Evolutionary conservation across 306 rosid genomes (phyloP).

Genomic region (Cyamopsis tetragonoloba): DNA sequence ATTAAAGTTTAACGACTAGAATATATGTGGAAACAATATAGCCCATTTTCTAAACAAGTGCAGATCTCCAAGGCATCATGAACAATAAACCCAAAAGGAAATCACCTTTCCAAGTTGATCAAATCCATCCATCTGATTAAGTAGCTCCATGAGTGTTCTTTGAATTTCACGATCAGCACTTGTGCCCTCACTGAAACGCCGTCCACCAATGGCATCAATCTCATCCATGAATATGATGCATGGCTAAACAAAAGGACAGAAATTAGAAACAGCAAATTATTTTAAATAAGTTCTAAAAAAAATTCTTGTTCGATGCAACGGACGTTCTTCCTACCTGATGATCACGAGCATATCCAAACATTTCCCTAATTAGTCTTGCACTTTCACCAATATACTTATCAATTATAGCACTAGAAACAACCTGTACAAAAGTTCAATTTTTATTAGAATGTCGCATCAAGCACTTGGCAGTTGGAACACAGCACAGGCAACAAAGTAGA

Average conservation of each 20-base stretch:
- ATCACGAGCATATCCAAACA: conserved; percentile 90
- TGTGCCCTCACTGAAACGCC: conserved; percentile 78
- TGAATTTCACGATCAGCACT: conserved; percentile 89
- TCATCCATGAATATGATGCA: conserved; percentile 96
- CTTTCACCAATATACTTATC: conserved; percentile 73
- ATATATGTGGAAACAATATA: background rate
- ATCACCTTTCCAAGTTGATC: conserved; percentile 78
- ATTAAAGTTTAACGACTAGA: background rate
- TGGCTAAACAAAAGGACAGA: conserved; percentile 45
- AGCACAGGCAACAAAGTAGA: background rate
- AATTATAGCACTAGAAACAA: conserved; percentile 77
- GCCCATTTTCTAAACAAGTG: background rate
- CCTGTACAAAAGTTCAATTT: conserved; percentile 33
- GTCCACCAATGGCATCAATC: conserved; percentile 92
- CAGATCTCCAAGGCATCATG: background rate
- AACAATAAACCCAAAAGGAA: background rate
- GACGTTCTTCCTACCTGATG: conserved; percentile 59
- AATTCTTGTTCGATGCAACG: background rate
- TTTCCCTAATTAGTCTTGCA: conserved; percentile 68
- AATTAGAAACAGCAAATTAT: background rate
- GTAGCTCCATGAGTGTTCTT: conserved; percentile 81
- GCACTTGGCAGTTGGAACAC: background rate
- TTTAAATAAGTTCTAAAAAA: background rate
- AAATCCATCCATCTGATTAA: conserved; percentile 85
- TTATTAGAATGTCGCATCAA: background rate